Evolutionary conservation across 1,284 basidiomycete genomes (phyloP).

Genomic region (Ustilago cynodontis): DNA sequence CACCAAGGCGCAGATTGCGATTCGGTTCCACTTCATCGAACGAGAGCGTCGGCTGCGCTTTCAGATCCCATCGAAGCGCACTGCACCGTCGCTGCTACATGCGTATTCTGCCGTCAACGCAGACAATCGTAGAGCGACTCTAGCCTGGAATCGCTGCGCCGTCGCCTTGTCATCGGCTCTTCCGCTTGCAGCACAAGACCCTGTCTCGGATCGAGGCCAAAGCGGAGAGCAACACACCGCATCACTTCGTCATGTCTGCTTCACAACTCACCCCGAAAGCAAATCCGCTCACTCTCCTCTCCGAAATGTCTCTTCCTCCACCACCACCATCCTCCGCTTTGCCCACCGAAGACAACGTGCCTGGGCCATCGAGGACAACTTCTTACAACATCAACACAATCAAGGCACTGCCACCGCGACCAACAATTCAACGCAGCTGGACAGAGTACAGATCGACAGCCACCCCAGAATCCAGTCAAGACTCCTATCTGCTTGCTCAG

Average conservation of each 20-base stretch:
- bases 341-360: neutral
- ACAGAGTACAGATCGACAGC: constrained; percentile 11
- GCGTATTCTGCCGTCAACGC: neutral
- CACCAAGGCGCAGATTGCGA: neutral
- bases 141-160: neutral
- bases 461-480: neutral
- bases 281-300: constrained; percentile 18
- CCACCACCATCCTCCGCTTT: constrained; percentile 17
- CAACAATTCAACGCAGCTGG: constrained; percentile 22
- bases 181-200: neutral
- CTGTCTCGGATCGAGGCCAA: neutral
- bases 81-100: neutral
- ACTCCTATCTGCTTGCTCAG: neutral
- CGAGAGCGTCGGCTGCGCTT: too few species aligned
- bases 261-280: constrained; percentile 42
- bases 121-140: neutral
- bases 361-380: constrained; percentile 1
- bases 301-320: constrained; percentile 39
- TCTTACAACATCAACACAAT: constrained; percentile 18
- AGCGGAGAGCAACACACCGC: neutral
- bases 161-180: neutral
- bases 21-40: neutral
- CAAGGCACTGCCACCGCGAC: constrained; percentile 32
- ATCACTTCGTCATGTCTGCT: constrained; percentile 31
- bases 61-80: constrained; percentile 1